phyloP scores from a whole-genome alignment of 176 grass and related monocot genomes.

The Juncus effusus region DNA sequence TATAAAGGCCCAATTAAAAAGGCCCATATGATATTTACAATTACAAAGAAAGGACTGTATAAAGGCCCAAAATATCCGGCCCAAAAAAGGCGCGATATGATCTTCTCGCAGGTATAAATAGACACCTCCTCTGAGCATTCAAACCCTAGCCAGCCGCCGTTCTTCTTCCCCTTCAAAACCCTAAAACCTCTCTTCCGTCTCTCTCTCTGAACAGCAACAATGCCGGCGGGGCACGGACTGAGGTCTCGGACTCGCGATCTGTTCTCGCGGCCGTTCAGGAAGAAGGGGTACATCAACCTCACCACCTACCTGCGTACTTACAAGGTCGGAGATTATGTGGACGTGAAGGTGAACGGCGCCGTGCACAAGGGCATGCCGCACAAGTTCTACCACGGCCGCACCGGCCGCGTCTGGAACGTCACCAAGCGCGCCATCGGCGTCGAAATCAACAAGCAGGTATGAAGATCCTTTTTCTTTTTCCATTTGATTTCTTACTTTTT shows the following conservation, averaged over 20 bases:
- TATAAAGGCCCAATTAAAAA: not conserved
- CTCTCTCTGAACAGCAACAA: conserved; percentile 30
- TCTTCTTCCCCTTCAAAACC: not conserved
- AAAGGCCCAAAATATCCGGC: no score
- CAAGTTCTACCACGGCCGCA: conserved; percentile 96
- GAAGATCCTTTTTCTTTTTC: no score
- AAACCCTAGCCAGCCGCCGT: conserved; percentile 23
- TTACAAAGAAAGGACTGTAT: not conserved
- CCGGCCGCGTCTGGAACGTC: conserved; percentile 75
- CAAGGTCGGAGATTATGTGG: conserved; percentile 91
- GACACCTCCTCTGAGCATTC: not conserved
- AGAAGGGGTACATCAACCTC: conserved; percentile 82
- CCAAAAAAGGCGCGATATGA: not conserved
- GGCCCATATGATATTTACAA: not conserved
- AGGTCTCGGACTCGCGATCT: conserved; percentile 68
- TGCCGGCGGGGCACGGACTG: conserved; percentile 81
- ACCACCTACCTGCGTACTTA: conserved; percentile 74
- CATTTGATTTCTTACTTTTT: no score
- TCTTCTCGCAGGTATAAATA: conserved; percentile 4
- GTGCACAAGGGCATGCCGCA: conserved; percentile 94
- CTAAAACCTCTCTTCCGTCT: not conserved
- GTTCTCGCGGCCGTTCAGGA: conserved; percentile 59
- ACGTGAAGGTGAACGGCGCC: conserved; percentile 87
- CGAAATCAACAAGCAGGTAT: conserved; percentile 98
- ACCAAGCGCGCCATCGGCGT: conserved; percentile 97